Percentiles rank a stretch among this genome's conserved stretches.
These are phyloP conservation scores for Canariomyces notabilis DNA, from an alignment of 2,329 filamentous ascomycete species.

Conservation along the genomic window DNA sequence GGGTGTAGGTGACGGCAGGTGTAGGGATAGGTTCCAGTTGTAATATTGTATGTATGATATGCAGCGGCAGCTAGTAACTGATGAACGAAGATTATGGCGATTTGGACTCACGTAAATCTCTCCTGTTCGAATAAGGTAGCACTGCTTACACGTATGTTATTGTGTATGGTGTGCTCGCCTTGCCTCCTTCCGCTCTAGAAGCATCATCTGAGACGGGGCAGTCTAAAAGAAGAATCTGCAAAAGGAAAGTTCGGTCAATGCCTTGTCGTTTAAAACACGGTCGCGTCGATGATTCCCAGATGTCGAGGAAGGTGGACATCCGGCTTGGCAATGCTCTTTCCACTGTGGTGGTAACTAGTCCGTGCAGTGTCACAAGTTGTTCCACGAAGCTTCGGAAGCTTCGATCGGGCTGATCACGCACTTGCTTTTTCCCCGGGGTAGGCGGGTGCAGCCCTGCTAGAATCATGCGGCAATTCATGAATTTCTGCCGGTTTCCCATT, in stretches of 20 bases:
- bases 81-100: too few species aligned
- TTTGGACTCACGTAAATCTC: too few species aligned
- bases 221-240: too few species aligned
- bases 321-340: conserved; percentile 10
- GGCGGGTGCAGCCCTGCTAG: background rate
- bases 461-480: conserved; percentile 13
- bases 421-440: conserved; percentile 5
- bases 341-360: background rate
- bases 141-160: too few species aligned
- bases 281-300: background rate
- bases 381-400: conserved; percentile 27
- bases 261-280: background rate
- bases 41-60: background rate
- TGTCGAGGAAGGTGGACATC: background rate
- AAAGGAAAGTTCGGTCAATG: background rate
- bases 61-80: too few species aligned
- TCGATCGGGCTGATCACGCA: conserved; percentile 26
- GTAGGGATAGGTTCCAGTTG: too few species aligned
- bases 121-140: too few species aligned
- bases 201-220: too few species aligned
- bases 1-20: conserved; percentile 25
- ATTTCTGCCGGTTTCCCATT: background rate
- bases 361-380: conserved; percentile 21
- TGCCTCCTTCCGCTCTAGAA: too few species aligned
- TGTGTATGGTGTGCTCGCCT: too few species aligned